phyloP scores from a whole-genome alignment of 1,139 yeast species.

The Kazachstania sp. region DNA sequence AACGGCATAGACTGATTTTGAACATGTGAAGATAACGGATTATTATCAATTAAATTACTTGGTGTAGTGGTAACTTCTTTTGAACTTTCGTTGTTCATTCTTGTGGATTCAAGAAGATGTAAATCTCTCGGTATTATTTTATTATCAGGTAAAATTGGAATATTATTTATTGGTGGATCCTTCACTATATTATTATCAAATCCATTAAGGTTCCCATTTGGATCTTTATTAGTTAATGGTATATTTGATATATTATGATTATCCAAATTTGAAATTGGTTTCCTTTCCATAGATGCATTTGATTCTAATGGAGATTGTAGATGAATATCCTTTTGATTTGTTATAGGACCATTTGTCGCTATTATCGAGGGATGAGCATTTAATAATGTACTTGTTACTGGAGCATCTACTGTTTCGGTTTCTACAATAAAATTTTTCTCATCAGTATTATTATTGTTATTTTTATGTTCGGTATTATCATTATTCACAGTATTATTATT shows the following conservation, averaged over 20 bases:
- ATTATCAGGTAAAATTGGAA: background rate
- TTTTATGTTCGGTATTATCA: background rate
- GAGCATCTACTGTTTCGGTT: slow-evolving; percentile 32
- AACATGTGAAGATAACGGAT: slow-evolving; percentile 25
- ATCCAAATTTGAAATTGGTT: background rate
- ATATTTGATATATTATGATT: background rate
- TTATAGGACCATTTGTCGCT: background rate
- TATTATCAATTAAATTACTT: slow-evolving; percentile 21
- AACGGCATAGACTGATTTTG: slow-evolving; percentile 13
- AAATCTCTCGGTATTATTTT: slow-evolving; percentile 1
- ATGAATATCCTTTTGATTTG: too few species aligned
- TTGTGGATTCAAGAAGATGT: background rate
- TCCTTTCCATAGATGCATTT: too few species aligned
- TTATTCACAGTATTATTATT: slow-evolving; percentile 34
- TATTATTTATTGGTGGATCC: background rate
- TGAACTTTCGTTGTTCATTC: background rate
- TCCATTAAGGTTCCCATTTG: background rate
- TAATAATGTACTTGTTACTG: slow-evolving; percentile 11
- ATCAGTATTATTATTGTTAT: slow-evolving; percentile 14
- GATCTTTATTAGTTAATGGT: background rate
- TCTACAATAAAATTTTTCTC: slow-evolving; percentile 30
- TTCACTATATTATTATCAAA: background rate
- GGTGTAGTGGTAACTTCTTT: background rate
- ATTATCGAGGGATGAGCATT: background rate
- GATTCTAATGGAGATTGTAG: too few species aligned